Conservation (phyloP, 208 protist species). For the Crithidia acanthocephali region DNA sequence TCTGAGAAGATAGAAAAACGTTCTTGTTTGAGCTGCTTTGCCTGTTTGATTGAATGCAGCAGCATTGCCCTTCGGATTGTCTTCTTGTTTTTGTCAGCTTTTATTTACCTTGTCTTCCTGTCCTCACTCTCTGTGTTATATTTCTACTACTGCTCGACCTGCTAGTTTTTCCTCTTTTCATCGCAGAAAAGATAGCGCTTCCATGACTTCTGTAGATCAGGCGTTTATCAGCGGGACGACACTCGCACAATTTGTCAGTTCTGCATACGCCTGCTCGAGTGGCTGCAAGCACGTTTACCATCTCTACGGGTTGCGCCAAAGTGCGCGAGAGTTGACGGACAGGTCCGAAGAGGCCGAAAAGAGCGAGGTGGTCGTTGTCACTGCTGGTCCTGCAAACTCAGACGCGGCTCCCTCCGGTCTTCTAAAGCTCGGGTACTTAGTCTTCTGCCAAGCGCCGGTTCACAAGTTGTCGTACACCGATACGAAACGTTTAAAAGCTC, state of each 20-base stretch:
- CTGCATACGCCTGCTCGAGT: constrained; percentile 23
- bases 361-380: constrained; percentile 44
- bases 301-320: constrained; percentile 47
- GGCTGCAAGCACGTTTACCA: constrained; percentile 35
- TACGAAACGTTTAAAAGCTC: constrained; percentile 27
- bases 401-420: not conserved
- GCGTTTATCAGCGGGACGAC: constrained; percentile 53
- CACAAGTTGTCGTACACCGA: constrained; percentile 72
- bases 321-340: constrained; percentile 43
- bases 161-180: no score
- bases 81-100: no score
- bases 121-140: no score
- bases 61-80: no score
- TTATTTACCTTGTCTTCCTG: no score
- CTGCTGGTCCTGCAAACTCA: constrained; percentile 15
- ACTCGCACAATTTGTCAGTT: constrained; percentile 51
- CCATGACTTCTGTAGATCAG: constrained; percentile 27
- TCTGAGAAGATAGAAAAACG: no score
- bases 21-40: no score
- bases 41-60: no score
- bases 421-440: constrained; percentile 38
- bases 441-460: constrained; percentile 42
- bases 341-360: constrained; percentile 20
- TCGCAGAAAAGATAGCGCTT: not conserved
- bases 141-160: no score